A percentile compares a stretch with the other conserved stretches of the same genome.
Evolutionary conservation across 1,284 basidiomycete species (phyloP).

Genomic region (Ganoderma resinaceum): DNA sequence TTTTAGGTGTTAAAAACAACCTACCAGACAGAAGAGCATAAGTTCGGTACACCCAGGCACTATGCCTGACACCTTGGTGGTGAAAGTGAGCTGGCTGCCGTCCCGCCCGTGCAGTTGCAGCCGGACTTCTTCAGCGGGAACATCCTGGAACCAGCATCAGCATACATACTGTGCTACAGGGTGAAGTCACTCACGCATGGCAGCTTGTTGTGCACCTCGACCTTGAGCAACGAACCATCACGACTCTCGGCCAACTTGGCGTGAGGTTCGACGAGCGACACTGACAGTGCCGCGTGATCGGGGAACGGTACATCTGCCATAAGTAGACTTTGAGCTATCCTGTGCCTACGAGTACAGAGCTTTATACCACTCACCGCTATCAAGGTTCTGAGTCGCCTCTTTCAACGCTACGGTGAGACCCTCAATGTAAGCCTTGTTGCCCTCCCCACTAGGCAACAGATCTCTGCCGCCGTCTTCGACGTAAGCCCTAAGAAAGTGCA

Average conservation of each 20-base stretch:
- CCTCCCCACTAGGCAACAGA: constrained; percentile 57
- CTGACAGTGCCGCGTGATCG: constrained; percentile 70
- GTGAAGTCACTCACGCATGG: constrained; percentile 67
- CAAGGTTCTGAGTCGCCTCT: constrained; percentile 55
- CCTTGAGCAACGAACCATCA: constrained; percentile 71
- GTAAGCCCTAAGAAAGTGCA: constrained; percentile 74
- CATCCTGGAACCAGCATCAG: constrained; percentile 43
- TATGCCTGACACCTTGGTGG: constrained; percentile 45
- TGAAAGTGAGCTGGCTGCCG: constrained; percentile 60
- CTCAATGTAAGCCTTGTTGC: constrained; percentile 59
- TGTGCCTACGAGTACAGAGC: neutral
- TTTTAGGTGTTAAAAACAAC: constrained; percentile 30
- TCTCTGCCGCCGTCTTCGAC: constrained; percentile 61
- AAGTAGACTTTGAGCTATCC: neutral
- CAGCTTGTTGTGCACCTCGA: constrained; percentile 66
- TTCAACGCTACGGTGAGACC: constrained; percentile 59
- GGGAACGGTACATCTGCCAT: constrained; percentile 65
- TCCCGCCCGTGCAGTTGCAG: constrained; percentile 64
- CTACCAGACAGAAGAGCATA: constrained; percentile 72
- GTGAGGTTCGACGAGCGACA: constrained; percentile 50
- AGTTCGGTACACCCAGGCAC: constrained; percentile 62
- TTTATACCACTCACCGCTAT: constrained; percentile 31
- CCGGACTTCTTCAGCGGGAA: constrained; percentile 59
- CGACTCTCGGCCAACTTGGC: constrained; percentile 59
- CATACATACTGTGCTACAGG: neutral